Evolutionary conservation across 2,329 filamentous ascomycete genomes (phyloP), one percentile per base, ranked within the genome.

Genomic region (Didymella pinodella): DNA sequence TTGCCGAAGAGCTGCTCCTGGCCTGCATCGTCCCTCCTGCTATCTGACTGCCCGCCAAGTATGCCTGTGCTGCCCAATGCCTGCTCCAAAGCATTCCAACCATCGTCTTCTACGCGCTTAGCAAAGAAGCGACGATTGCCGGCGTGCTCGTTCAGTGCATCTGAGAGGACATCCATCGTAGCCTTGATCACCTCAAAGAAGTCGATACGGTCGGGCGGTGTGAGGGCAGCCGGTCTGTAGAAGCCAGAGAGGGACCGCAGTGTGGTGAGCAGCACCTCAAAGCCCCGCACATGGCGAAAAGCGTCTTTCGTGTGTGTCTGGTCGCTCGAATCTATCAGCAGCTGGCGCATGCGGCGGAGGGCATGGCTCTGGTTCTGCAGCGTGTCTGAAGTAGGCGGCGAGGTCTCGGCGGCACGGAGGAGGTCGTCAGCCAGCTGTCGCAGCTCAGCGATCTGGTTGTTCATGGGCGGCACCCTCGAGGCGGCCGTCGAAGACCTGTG

Each of bases 121-220:
- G 87, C 86, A 75, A 98, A 98, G 80, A 94, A 97, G 67, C 91
- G 87, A 70, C 89, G 86, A 78, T 98, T 99, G 20, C 93, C 94
- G 46, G 89, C 84, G 76, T 98, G 93, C 45, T 88, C 87, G 53
- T 87, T 86, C 65, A 99, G 84, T 14, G 88, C 88, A 47, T 90
- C 89, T 1, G 90, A 89, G 28, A 98, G 79, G 14, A 95, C 86
- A 31, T 87, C 87, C 38, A 95, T 81, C n/a, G 90, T 84, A 8
- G 84, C 84, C 69, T 92, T 86, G 18, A 96, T 80, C 18, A 94
- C 80, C 59, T 86, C 84, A 70, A 92, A 90, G 57, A 91, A 81
- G 44, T 83, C 82, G 56, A 82, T 79, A 74, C 88, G 90, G 60
- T 92, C 88, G 45, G 86, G 79, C 38, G 86, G 78, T 49, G 79